Percentiles rank a stretch among this genome's conserved stretches.
Evolutionary conservation across 2,329 filamentous ascomycete genomes (phyloP).

Genomic region (Ascochyta rabiei): DNA sequence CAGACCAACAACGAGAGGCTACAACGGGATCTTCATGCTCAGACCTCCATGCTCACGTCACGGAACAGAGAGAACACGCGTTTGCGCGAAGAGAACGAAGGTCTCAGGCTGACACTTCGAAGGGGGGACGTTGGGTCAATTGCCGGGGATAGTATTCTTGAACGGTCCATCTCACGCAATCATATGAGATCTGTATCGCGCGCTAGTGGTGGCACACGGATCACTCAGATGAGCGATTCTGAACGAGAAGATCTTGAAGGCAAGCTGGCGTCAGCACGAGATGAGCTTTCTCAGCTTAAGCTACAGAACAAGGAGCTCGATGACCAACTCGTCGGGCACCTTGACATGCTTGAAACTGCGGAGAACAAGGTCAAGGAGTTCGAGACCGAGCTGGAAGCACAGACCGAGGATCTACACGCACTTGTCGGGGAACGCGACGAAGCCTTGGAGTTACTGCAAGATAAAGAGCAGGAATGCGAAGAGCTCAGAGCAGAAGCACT

Average conservation of each 20-base stretch:
- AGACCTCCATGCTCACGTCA: constrained; percentile 97
- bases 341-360: constrained; percentile 75
- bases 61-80: constrained; percentile 94
- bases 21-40: constrained; percentile 88
- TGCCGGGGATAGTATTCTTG: constrained; percentile 86
- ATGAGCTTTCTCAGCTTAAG: constrained; percentile 84
- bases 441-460: constrained; percentile 74
- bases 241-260: constrained; percentile 80
- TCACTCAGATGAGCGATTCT: constrained; percentile 70
- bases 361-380: constrained; percentile 67
- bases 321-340: constrained; percentile 77
- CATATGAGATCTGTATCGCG: constrained; percentile 76
- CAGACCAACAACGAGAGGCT: constrained; percentile 92
- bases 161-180: constrained; percentile 89
- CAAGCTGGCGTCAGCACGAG: constrained; percentile 80
- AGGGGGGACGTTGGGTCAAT: constrained; percentile 67
- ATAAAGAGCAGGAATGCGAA: constrained; percentile 61
- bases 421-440: constrained; percentile 87
- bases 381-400: constrained; percentile 80
- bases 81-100: constrained; percentile 95
- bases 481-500: constrained; percentile 64
- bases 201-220: constrained; percentile 62
- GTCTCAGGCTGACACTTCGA: constrained; percentile 86
- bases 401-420: constrained; percentile 78
- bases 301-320: constrained; percentile 89